Percentiles rank a stretch among this genome's conserved stretches.
Evolutionary conservation across 177 flowering plant species (phyloP).

Genomic region (Tripterygium wilfordii): DNA sequence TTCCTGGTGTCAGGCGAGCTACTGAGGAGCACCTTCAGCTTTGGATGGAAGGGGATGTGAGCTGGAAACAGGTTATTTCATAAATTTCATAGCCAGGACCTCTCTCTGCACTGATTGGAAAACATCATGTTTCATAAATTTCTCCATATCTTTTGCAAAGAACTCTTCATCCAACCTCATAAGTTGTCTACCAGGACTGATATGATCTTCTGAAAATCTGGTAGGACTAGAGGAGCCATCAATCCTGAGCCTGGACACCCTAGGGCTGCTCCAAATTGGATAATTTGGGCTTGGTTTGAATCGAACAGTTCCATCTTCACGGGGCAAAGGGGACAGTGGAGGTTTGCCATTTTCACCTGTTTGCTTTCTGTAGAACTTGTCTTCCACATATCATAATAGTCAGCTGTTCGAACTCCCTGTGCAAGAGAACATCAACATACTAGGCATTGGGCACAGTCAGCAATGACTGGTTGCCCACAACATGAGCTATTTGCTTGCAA

Average conservation of each 20-base stretch:
- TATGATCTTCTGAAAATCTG: constrained; percentile 2
- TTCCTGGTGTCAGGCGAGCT: too few relatives aligned
- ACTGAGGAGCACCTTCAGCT: too few relatives aligned
- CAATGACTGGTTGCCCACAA: constrained; percentile 46
- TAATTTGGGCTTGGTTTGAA: constrained; percentile 2
- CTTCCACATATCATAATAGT: constrained; percentile 68
- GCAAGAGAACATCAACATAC: constrained; percentile 82
- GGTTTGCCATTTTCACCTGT: not conserved
- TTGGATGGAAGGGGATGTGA: too few relatives aligned
- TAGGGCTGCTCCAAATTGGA: constrained; percentile 4
- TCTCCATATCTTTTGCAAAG: not conserved
- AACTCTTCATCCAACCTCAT: constrained; percentile 1
- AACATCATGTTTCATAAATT: constrained; percentile 12
- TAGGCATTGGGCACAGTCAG: constrained; percentile 77
- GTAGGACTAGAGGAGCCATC: not conserved
- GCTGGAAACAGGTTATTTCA: too few relatives aligned
- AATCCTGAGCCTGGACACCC: not conserved
- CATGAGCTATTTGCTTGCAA: constrained; percentile 50
- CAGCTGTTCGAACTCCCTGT: constrained; percentile 79
- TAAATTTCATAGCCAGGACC: constrained; percentile 1
- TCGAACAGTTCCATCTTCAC: constrained; percentile 5
- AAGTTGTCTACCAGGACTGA: constrained; percentile 5
- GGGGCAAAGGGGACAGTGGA: constrained; percentile 6
- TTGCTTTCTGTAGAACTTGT: constrained; percentile 10
- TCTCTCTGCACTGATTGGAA: constrained; percentile 6